A percentile compares a stretch with the other conserved stretches of the same genome.
Conservation (phyloP, 2,329 filamentous ascomycete species). For the Aspergillus calidoustus region DNA sequence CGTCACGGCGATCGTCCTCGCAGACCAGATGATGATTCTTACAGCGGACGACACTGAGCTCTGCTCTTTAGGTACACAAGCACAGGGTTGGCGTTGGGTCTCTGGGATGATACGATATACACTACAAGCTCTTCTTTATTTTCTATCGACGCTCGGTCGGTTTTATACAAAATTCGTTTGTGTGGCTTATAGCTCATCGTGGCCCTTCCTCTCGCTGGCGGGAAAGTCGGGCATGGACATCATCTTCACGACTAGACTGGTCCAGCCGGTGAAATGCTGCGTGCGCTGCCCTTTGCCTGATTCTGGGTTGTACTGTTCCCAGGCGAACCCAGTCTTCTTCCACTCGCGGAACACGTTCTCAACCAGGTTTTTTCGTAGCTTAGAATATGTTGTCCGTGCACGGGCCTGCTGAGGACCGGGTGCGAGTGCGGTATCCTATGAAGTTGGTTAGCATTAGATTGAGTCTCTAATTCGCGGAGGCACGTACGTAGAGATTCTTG, state of each 20-base stretch:
- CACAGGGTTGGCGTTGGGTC: conserved; percentile 20
- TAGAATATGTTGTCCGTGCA: conserved; percentile 74
- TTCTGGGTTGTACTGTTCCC: conserved; percentile 97
- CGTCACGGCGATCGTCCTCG: conserved; percentile 32
- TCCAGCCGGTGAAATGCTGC: conserved; percentile 98
- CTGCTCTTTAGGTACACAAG: background rate
- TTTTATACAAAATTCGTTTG: conserved; percentile 18
- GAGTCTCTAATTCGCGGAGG: conserved; percentile 5
- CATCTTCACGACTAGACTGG: conserved; percentile 95
- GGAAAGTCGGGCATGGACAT: conserved; percentile 85
- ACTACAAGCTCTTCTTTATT: conserved; percentile 17
- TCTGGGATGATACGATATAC: background rate
- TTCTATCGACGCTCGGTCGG: conserved; percentile 12
- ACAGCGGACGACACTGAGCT: conserved; percentile 33
- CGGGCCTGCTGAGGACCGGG: conserved; percentile 69
- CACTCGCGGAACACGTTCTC: conserved; percentile 87
- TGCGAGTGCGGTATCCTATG: conserved; percentile 66
- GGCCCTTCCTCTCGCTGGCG: conserved; percentile 33
- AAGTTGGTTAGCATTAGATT: conserved; percentile 22
- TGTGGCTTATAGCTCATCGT: conserved; percentile 54
- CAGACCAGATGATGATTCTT: conserved; percentile 30
- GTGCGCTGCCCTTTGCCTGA: conserved; percentile 92
- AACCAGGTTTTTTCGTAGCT: conserved; percentile 81
- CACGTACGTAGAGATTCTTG: conserved; percentile 74
- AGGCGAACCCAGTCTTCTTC: conserved; percentile 91